Conservation (phyloP, 2,329 filamentous ascomycete species). For the Fusarium sulawesiense region DNA sequence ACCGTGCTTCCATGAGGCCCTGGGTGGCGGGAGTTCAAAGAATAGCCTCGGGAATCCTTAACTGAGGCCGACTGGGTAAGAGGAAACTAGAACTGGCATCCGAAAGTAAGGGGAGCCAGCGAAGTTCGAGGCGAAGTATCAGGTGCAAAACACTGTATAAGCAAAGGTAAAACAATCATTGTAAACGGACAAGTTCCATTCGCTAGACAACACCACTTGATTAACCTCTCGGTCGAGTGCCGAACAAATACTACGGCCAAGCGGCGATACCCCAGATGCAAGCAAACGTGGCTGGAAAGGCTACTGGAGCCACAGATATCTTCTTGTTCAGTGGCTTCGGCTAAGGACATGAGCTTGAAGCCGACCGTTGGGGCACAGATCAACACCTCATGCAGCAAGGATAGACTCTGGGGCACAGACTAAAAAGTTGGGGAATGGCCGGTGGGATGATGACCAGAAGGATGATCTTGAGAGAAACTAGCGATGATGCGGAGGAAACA, state of each 20-base stretch:
- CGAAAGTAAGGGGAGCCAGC: slow-evolving; percentile 1
- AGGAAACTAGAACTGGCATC: slow-evolving; percentile 22
- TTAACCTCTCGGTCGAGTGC: slow-evolving; percentile 43
- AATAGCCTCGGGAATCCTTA: slow-evolving; percentile 42
- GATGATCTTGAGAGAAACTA: slow-evolving; percentile 34
- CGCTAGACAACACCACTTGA: slow-evolving; percentile 13
- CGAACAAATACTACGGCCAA: slow-evolving; percentile 41
- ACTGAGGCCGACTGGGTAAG: slow-evolving; percentile 34
- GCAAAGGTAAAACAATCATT: neutral
- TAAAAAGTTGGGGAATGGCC: slow-evolving; percentile 17
- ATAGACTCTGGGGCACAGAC: slow-evolving; percentile 33
- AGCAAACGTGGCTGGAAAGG: slow-evolving; percentile 16
- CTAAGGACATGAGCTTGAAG: slow-evolving; percentile 32
- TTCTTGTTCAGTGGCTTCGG: slow-evolving; percentile 42
- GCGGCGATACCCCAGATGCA: slow-evolving; percentile 12
- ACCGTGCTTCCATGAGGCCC: neutral
- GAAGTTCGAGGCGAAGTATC: neutral
- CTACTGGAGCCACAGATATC: slow-evolving; percentile 16
- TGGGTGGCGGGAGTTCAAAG: neutral
- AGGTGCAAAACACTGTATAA: slow-evolving; percentile 8
- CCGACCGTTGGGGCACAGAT: slow-evolving; percentile 44
- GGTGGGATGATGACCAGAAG: slow-evolving; percentile 12
- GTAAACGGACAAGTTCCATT: slow-evolving; percentile 28
- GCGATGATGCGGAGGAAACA: slow-evolving; percentile 28
- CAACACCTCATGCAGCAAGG: slow-evolving; percentile 33